Evolutionary conservation across 495 filamentous ascomycete genomes (phyloP), one percentile per base, ranked within the genome.

Genomic region (Xylaria nigripes): DNA sequence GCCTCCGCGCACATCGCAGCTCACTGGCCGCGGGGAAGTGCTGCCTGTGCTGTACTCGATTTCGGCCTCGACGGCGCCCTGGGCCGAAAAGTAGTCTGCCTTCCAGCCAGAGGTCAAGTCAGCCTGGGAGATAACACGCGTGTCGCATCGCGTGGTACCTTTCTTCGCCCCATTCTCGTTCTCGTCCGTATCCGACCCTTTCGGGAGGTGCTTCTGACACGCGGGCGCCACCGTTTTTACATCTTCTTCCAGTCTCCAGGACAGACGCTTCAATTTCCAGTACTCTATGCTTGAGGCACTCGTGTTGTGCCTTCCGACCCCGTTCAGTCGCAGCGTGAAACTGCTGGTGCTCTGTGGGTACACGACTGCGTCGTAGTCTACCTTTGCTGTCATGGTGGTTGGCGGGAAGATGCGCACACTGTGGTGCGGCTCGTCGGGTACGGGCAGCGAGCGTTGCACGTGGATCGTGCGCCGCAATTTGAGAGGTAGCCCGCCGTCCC

Each of bases 321-420:
- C 90, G 42, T 89, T 86, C 40, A 98, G 73, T 9, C 84, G 82
- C 68, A 96, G 80, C 24, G 83, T 75, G 23, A 96, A 76, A 2
- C 76, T 86, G 66, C 94, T 90, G 55, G 81, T 84, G 64, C 89
- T 89, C 45, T 93, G 88, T 12, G 93, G 91, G 71, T 97, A 84
- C 41, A 96, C 83, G 48, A 94, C 79, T 18, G 86, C 79, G 9
- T 89, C 84, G 32, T 93, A 83, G 49, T 87, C 79, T 59, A 93
- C 82, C 60, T 81, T 82, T 36, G 89, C 87, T 45, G 86, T 89
- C 54, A 99, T 82, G 65, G 90, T 91, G 52, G 93, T 99, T 0
- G 93, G 93, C 30, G 93, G 93, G 72, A 99, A 99, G 56, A 97
- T 85, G 60, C 93, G 90, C 45, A 94, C 81, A 16, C 86, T 90